Evolutionary conservation across 2,329 filamentous ascomycete genomes (phyloP).

Genomic region (Aureobasidium sp.): DNA sequence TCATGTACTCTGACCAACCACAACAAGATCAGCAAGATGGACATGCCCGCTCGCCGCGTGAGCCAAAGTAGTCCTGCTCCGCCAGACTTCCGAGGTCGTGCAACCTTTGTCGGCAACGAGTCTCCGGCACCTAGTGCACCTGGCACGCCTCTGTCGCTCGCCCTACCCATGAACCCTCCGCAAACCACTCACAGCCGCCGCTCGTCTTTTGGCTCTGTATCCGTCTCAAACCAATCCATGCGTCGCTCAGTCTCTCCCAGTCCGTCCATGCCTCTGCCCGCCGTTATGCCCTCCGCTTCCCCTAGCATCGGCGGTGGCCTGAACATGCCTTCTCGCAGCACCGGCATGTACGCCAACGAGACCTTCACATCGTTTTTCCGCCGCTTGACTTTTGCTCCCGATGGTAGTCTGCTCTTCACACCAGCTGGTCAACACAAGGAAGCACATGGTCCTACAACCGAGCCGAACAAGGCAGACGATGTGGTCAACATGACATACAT

Average conservation of each 20-base stretch:
- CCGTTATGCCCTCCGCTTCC: slow-evolving; percentile 90
- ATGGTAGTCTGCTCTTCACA: slow-evolving; percentile 87
- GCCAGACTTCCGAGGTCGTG: slow-evolving; percentile 65
- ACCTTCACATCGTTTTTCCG: slow-evolving; percentile 96
- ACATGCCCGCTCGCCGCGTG: slow-evolving; percentile 83
- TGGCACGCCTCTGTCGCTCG: slow-evolving; percentile 82
- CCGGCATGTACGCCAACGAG: slow-evolving; percentile 91
- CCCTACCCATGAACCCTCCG: slow-evolving; percentile 93
- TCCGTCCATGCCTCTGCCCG: slow-evolving; percentile 85
- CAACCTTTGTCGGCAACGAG: slow-evolving; percentile 58
- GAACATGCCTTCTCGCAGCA: slow-evolving; percentile 57
- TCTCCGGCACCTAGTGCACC: slow-evolving; percentile 88
- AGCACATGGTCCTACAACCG: slow-evolving; percentile 58
- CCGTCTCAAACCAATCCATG: slow-evolving; percentile 54
- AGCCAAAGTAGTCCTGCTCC: slow-evolving; percentile 90
- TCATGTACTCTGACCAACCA: slow-evolving; percentile 78
- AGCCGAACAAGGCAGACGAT: slow-evolving; percentile 71
- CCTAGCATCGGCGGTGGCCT: slow-evolving; percentile 63
- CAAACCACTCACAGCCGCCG: slow-evolving; percentile 84
- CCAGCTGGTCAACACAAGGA: slow-evolving; percentile 93
- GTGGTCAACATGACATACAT: slow-evolving; percentile 97
- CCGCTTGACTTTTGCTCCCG: slow-evolving; percentile 85
- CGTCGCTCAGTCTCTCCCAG: slow-evolving; percentile 81
- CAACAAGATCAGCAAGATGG: slow-evolving; percentile 81
- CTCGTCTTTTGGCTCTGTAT: slow-evolving; percentile 74